Percentiles rank a stretch among this genome's conserved stretches.
Conservation (phyloP, 495 filamentous ascomycete genomes). For the Talaromyces nanjingensis region DNA sequence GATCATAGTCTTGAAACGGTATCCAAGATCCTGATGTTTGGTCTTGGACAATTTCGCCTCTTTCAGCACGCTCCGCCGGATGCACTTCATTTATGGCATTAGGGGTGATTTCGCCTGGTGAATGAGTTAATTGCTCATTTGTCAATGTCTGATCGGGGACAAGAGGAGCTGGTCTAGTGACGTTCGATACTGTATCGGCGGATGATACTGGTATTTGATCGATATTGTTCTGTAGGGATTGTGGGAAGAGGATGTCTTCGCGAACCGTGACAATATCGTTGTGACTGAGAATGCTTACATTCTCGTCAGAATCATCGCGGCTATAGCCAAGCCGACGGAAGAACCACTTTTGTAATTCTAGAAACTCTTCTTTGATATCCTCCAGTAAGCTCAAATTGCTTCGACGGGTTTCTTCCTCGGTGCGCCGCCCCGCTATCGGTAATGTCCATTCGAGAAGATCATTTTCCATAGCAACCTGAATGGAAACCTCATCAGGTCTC, state of each 20-base stretch:
- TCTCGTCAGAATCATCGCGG: constrained; percentile 12
- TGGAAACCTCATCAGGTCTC: constrained; percentile 37
- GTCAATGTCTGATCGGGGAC: constrained; percentile 24
- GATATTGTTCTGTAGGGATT: neutral
- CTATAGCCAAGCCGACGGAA: constrained; percentile 26
- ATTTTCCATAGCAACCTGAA: constrained; percentile 40
- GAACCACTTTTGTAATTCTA: constrained; percentile 25
- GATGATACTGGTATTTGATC: neutral
- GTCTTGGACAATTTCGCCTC: neutral
- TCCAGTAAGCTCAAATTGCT: constrained; percentile 30
- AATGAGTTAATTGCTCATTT: constrained; percentile 32
- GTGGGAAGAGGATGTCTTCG: constrained; percentile 9
- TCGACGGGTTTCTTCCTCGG: constrained; percentile 35
- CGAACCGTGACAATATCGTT: neutral
- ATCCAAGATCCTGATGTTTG: constrained; percentile 1
- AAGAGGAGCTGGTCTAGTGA: constrained; percentile 9
- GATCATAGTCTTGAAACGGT: constrained; percentile 13
- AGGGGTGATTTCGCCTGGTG: constrained; percentile 30
- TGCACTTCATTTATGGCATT: constrained; percentile 26
- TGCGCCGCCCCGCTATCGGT: constrained; percentile 34
- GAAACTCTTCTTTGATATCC: constrained; percentile 32
- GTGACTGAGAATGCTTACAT: neutral
- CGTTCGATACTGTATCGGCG: neutral
- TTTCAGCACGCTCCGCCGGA: constrained; percentile 21
- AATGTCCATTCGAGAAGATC: constrained; percentile 43